These are phyloP conservation scores for Hamamelis virginiana DNA, from an alignment of 164 flowering plant genomes.

Conservation along the genomic window DNA sequence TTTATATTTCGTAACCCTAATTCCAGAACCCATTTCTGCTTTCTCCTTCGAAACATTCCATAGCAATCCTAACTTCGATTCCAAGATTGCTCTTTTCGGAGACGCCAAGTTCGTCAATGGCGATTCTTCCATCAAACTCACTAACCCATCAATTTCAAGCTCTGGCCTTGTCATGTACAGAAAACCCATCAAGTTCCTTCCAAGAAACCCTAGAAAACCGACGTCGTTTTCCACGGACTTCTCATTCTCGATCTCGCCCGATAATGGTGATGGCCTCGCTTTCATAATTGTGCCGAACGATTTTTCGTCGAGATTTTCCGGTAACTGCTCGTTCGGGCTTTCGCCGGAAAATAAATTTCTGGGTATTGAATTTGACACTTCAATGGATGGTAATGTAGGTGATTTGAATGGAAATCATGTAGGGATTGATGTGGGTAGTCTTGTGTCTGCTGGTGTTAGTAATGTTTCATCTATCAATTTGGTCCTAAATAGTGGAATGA, in stretches of 20 bases:
- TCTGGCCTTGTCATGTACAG: constrained; percentile 19
- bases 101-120: constrained; percentile 23
- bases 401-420: constrained; percentile 25
- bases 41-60: constrained; percentile 7
- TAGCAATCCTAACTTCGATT: constrained; percentile 18
- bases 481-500: constrained; percentile 22
- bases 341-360: constrained; percentile 13
- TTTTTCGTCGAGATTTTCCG: constrained; percentile 12
- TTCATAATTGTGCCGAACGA: constrained; percentile 19
- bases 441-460: constrained; percentile 13
- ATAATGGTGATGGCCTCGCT: constrained; percentile 25
- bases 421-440: constrained; percentile 21
- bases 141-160: constrained; percentile 14
- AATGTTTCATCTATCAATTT: constrained; percentile 16
- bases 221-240: constrained; percentile 31
- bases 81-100: constrained; percentile 23
- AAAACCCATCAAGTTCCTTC: constrained; percentile 17
- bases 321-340: constrained; percentile 16
- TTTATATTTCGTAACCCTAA: constrained; percentile 2
- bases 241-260: constrained; percentile 25
- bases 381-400: constrained; percentile 12
- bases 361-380: constrained; percentile 28
- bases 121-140: constrained; percentile 19
- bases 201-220: constrained; percentile 8
- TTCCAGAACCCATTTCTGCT: constrained; percentile 5